These are phyloP conservation scores for Xylaria sp. DNA, from an alignment of 2,329 filamentous ascomycete species.

Conservation along the genomic window DNA sequence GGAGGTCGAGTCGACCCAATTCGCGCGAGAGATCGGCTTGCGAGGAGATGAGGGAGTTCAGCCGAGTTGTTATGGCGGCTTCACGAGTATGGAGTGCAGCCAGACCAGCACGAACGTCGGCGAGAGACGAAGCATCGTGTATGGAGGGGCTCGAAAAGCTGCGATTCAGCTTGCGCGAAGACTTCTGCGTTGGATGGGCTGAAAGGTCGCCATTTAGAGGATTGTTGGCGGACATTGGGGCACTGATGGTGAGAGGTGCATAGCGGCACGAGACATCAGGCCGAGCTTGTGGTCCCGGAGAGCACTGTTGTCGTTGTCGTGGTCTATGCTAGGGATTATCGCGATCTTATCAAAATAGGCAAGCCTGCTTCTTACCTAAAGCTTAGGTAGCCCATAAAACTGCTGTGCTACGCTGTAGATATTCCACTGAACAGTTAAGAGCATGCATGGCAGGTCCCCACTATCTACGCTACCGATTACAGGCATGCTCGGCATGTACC, in stretches of 20 bases:
- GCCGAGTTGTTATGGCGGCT: conserved; percentile 75
- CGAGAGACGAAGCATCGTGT: conserved; percentile 77
- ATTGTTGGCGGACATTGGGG: conserved; percentile 52
- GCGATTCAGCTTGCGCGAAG: conserved; percentile 46
- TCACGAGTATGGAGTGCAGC: conserved; percentile 81
- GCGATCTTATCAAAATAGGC: neutral
- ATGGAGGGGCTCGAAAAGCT: conserved; percentile 55
- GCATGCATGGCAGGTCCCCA: conserved; percentile 1
- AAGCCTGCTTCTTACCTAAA: neutral
- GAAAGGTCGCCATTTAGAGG: conserved; percentile 50
- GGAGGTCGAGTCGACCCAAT: conserved; percentile 85
- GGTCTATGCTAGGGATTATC: neutral
- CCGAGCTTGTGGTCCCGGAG: conserved; percentile 34
- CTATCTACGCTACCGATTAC: neutral
- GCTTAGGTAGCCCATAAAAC: neutral
- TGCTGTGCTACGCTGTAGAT: neutral
- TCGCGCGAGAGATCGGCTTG: conserved; percentile 90
- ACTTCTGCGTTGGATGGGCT: conserved; percentile 42
- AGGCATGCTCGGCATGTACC: neutral
- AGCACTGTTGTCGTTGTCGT: conserved; percentile 20
- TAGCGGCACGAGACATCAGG: conserved; percentile 48
- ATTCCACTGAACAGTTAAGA: conserved; percentile 11
- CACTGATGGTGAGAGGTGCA: conserved; percentile 47
- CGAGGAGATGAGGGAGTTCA: conserved; percentile 81
- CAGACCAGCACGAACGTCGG: conserved; percentile 83